Percentiles rank a stretch among this genome's conserved stretches.
Conservation (phyloP, 2,329 filamentous ascomycete species). For the Endoconidiophora polonica region DNA sequence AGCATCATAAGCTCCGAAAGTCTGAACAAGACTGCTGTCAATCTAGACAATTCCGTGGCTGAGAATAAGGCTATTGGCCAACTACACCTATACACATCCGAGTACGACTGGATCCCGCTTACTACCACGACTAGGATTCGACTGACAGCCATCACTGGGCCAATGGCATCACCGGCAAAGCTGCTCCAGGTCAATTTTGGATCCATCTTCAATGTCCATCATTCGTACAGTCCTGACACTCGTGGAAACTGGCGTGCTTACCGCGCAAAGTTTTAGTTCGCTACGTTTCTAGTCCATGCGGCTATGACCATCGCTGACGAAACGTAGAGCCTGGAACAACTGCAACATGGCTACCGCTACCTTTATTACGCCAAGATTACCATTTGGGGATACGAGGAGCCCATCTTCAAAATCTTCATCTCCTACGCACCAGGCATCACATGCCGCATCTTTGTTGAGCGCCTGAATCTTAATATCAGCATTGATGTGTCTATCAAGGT, state of each 20-base stretch:
- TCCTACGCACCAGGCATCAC: constrained; percentile 5
- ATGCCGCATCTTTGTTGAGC: constrained; percentile 8
- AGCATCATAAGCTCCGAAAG: no score
- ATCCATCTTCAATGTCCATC: constrained; percentile 14
- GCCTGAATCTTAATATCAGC: neutral
- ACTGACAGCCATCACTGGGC: constrained; percentile 20
- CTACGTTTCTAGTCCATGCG: constrained; percentile 19
- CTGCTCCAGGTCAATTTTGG: constrained; percentile 18
- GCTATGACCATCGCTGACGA: constrained; percentile 15
- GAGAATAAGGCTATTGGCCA: neutral
- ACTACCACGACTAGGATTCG: constrained; percentile 13
- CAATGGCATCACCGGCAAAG: constrained; percentile 17
- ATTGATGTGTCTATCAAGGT: constrained; percentile 4
- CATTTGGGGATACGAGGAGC: neutral
- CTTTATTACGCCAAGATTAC: neutral
- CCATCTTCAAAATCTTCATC: constrained; percentile 11
- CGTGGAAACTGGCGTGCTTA: constrained; percentile 16
- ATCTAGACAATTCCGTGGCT: neutral
- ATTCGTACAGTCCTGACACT: no score
- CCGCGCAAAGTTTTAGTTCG: constrained; percentile 26
- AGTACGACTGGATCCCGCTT: neutral
- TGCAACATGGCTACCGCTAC: neutral
- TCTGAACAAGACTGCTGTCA: neutral
- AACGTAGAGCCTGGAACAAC: neutral
- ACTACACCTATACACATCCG: neutral